phyloP scores from a whole-genome alignment of 768 basidiomycete species.

The Agaricus blazei region DNA sequence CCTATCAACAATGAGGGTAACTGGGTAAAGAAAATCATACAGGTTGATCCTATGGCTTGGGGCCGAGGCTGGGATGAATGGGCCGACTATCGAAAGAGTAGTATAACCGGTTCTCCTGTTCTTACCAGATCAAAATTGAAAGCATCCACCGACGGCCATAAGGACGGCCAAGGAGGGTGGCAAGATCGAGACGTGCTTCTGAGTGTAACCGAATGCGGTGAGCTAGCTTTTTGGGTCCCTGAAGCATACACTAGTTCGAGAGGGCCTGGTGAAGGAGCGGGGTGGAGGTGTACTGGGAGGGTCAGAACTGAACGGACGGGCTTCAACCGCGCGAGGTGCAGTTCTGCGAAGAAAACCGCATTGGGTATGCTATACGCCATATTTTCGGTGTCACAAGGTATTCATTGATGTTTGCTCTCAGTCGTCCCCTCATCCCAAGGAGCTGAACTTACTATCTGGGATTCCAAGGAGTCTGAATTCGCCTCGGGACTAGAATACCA shows the following conservation, averaged over 20 bases:
- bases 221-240: slow-evolving; percentile 84
- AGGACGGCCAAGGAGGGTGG: slow-evolving; percentile 20
- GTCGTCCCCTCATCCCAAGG: slow-evolving; percentile 58
- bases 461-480: slow-evolving; percentile 92
- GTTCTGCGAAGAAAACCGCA: slow-evolving; percentile 88
- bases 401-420: slow-evolving; percentile 19
- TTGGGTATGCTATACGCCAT: slow-evolving; percentile 49
- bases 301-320: slow-evolving; percentile 67
- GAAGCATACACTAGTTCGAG: slow-evolving; percentile 23
- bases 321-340: slow-evolving; percentile 75
- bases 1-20: neutral
- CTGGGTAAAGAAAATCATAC: slow-evolving; percentile 46
- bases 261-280: slow-evolving; percentile 8
- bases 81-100: neutral
- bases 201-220: slow-evolving; percentile 71
- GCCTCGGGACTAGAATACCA: slow-evolving; percentile 83
- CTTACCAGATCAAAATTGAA: neutral
- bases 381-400: slow-evolving; percentile 4
- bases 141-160: neutral
- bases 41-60: slow-evolving; percentile 90
- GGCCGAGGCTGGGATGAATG: slow-evolving; percentile 24
- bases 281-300: slow-evolving; percentile 67
- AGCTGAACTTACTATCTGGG: slow-evolving; percentile 91
- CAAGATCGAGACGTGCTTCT: slow-evolving; percentile 68
- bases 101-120: neutral